phyloP scores from a whole-genome alignment of 345 rosid genomes.

The Pelargonium nanum region DNA sequence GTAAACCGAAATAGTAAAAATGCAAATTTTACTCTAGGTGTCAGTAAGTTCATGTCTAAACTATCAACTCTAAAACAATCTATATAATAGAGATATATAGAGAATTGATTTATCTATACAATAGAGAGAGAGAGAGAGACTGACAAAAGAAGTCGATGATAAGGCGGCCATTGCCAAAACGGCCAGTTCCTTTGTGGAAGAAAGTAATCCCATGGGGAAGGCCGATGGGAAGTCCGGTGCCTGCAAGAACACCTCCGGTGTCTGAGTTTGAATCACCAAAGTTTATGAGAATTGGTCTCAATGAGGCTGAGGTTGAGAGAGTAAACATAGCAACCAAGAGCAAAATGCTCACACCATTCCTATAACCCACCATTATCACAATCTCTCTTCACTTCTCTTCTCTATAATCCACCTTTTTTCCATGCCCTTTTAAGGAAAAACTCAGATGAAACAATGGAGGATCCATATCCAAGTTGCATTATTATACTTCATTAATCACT shows the following conservation, averaged over 20 bases:
- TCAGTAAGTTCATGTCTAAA: neutral
- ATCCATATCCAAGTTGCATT: no score
- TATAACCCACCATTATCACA: neutral
- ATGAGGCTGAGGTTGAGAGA: neutral
- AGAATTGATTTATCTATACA: neutral
- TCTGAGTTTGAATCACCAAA: constrained; percentile 53
- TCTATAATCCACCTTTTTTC: no score
- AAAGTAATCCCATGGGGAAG: constrained; percentile 5
- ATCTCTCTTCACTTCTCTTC: neutral
- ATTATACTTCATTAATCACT: no score
- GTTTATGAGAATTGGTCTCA: constrained; percentile 26
- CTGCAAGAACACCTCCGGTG: constrained; percentile 39
- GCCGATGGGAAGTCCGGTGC: constrained; percentile 18
- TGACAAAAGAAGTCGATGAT: constrained; percentile 52
- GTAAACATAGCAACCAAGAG: neutral
- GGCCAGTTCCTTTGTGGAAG: constrained; percentile 10
- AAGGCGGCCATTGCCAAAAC: constrained; percentile 37
- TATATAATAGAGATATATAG: neutral
- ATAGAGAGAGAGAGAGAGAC: constrained; percentile 3
- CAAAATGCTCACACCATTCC: neutral
- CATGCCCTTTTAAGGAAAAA: no score
- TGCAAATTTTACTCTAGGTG: no score
- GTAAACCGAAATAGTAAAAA: no score
- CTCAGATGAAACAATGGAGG: no score
- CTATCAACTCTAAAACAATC: neutral